phyloP scores from a whole-genome alignment of 441 rosid species.

The Eutrema salsugineum region DNA sequence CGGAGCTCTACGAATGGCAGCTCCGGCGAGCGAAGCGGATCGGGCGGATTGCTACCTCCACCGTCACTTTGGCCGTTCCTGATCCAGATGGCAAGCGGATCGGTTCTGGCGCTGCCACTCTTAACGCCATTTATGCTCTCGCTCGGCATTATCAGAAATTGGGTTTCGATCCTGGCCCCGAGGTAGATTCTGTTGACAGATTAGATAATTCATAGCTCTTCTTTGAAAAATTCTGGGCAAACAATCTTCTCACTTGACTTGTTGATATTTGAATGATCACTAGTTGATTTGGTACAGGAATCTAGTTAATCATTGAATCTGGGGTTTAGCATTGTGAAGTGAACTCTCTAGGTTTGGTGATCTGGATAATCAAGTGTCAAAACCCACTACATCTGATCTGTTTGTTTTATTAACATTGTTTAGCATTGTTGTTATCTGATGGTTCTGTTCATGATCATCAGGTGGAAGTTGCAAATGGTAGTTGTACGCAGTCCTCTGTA shows the following conservation, averaged over 20 bases:
- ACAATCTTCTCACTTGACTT: not conserved
- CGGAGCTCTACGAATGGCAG: conserved; percentile 89
- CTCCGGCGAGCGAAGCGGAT: conserved; percentile 76
- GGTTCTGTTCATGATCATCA: conserved; percentile 33
- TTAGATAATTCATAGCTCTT: not conserved
- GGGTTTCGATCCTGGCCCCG: conserved; percentile 30
- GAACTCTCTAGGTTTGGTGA: not conserved
- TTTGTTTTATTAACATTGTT: not conserved
- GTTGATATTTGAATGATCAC: not conserved
- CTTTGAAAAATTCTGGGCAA: not conserved
- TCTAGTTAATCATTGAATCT: not conserved
- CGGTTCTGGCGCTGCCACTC: conserved; percentile 96
- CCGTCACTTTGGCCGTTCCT: conserved; percentile 85
- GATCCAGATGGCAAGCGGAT: conserved; percentile 90
- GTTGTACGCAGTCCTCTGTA: conserved; percentile 26
- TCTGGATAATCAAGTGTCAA: not conserved
- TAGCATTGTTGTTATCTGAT: not conserved
- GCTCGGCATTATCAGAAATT: conserved; percentile 45
- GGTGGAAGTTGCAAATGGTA: conserved; percentile 42
- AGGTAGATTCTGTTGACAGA: conserved; percentile 29
- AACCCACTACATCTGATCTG: conserved; percentile 4
- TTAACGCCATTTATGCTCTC: conserved; percentile 78
- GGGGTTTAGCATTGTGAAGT: conserved; percentile 1
- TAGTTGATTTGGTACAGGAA: not conserved
- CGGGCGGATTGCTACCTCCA: conserved; percentile 75